Evolutionary conservation across 169 alveolate species (phyloP).

Genomic region (Hammondia hammondi): DNA sequence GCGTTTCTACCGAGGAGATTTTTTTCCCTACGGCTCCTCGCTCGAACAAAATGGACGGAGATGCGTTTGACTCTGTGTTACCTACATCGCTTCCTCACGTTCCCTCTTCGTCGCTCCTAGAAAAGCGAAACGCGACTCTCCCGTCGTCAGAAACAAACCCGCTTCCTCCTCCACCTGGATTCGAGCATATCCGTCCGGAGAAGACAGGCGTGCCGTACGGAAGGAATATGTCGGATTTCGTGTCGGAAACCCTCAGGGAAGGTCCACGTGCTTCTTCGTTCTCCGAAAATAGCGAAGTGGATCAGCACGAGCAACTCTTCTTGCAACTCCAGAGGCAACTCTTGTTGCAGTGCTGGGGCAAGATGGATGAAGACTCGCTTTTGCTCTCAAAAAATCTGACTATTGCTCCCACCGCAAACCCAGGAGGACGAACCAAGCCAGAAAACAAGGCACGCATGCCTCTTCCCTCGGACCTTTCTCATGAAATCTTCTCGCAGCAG

Average conservation of each 20-base stretch:
- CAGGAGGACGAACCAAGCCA: background rate
- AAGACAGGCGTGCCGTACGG: background rate
- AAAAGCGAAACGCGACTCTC: background rate
- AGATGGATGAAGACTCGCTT: background rate
- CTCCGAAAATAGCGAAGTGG: background rate
- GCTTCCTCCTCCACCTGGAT: slow-evolving; percentile 5
- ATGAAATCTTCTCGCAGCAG: background rate
- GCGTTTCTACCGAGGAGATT: background rate
- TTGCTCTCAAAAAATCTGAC: background rate
- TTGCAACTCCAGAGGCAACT: slow-evolving; percentile 13
- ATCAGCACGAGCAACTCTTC: slow-evolving; percentile 7
- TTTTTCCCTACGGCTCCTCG: background rate
- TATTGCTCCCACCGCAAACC: background rate
- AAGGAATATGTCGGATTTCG: background rate
- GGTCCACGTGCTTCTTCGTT: background rate
- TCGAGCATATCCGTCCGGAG: slow-evolving; percentile 19
- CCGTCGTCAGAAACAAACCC: background rate
- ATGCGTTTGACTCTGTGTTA: background rate
- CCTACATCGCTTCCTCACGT: background rate
- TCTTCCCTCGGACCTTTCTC: background rate
- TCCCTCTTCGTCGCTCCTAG: background rate
- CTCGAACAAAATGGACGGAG: background rate
- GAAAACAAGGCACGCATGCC: background rate
- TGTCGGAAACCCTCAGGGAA: background rate
- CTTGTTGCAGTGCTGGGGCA: slow-evolving; percentile 12